A percentile compares a stretch with the other conserved stretches of the same genome.
Conservation (phyloP, 2,329 filamentous ascomycete species). For the Aureobasidium sp. region DNA sequence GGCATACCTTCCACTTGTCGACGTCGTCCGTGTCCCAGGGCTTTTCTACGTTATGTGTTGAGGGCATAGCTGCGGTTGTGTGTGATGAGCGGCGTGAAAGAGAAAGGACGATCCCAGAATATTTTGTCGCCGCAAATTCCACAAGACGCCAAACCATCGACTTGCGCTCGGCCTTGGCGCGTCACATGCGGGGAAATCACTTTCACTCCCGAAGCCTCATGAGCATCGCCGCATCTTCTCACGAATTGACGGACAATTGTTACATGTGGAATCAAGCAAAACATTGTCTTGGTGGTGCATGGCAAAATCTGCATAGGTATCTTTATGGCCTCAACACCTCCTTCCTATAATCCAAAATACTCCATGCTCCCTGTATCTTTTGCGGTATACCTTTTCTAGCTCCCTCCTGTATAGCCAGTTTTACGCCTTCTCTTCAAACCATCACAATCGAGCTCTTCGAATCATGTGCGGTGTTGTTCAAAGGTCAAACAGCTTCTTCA, state of each 20-base stretch:
- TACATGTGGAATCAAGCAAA: background rate
- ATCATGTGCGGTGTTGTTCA: constrained; percentile 17
- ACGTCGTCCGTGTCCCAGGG: constrained; percentile 96
- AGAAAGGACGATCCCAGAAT: background rate
- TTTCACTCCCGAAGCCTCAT: constrained; percentile 1
- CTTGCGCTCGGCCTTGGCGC: constrained; percentile 4
- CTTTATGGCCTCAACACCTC: background rate
- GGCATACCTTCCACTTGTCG: constrained; percentile 75
- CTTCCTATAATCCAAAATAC: background rate
- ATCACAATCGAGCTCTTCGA: constrained; percentile 9
- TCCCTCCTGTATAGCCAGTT: background rate
- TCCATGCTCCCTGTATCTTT: constrained; percentile 4
- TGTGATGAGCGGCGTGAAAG: background rate
- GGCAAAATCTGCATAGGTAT: background rate
- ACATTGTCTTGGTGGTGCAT: background rate
- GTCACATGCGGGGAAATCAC: background rate
- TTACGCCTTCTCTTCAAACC: background rate
- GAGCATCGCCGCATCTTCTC: background rate
- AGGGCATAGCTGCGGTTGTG: constrained; percentile 56
- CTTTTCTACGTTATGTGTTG: constrained; percentile 81
- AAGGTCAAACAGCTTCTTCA: constrained; percentile 67
- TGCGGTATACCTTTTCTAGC: background rate
- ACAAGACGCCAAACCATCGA: background rate
- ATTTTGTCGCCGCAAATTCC: constrained; percentile 10
- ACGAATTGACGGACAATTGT: too few relatives aligned